Conservation (phyloP, 306 rosid genomes). For the Cicer chorassanicum region DNA sequence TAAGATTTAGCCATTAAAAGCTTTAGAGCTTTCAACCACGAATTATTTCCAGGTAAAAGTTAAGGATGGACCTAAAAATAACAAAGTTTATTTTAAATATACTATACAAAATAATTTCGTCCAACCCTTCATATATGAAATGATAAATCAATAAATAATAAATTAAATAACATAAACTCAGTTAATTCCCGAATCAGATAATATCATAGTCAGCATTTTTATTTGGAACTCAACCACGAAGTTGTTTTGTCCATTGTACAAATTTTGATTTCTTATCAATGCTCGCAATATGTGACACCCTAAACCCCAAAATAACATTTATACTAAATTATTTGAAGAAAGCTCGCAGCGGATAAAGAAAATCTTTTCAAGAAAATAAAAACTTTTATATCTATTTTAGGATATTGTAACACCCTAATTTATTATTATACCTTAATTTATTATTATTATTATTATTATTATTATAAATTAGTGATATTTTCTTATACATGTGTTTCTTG, state of each 20-base stretch:
- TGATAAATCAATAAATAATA: background rate
- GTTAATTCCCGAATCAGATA: conserved; percentile 38
- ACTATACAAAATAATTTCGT: background rate
- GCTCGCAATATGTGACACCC: no score
- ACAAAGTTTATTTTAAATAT: background rate
- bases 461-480: no score
- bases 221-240: conserved; percentile 38
- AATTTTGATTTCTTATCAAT: background rate
- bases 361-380: no score
- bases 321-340: no score
- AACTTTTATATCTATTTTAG: no score
- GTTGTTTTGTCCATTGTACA: conserved; percentile 15
- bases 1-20: conserved; percentile 39
- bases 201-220: conserved; percentile 42
- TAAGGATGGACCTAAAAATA: conserved; percentile 35
- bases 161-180: conserved; percentile 19
- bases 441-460: no score
- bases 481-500: no score
- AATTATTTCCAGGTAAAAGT: conserved; percentile 26
- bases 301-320: no score
- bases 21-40: conserved; percentile 49
- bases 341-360: no score
- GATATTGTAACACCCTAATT: no score
- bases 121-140: background rate
- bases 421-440: no score